Conservation (phyloP, 179 eudicot genomes). For the Nepenthes alata region DNA sequence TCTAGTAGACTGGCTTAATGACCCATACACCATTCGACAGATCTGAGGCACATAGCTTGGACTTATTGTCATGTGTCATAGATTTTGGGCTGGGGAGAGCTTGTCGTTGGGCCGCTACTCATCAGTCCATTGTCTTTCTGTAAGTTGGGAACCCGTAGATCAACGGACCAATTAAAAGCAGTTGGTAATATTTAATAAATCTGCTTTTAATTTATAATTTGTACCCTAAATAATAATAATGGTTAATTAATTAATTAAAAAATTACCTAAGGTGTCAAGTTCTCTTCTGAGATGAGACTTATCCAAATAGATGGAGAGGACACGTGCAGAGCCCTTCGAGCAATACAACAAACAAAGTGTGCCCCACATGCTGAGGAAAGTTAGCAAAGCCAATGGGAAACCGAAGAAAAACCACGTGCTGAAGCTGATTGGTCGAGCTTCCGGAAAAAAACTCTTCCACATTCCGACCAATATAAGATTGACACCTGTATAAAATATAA, state of each 20-base stretch:
- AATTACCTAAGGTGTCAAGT: conserved; percentile 54
- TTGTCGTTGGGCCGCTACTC: too few species aligned
- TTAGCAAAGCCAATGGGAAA: conserved; percentile 60
- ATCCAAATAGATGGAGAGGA: conserved; percentile 48
- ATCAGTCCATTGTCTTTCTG: too few species aligned
- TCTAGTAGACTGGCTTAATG: too few species aligned
- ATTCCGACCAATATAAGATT: conserved; percentile 89
- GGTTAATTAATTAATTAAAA: background rate
- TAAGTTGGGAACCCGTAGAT: too few species aligned
- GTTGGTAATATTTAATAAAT: too few species aligned
- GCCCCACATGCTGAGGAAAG: conserved; percentile 68
- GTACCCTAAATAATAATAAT: too few species aligned
- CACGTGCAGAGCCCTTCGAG: conserved; percentile 23
- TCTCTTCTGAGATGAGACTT: conserved; percentile 56
- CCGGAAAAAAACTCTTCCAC: conserved; percentile 91
- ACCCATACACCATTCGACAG: too few species aligned
- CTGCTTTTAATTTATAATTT: too few species aligned
- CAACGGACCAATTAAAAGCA: too few species aligned
- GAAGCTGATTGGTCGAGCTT: conserved; percentile 58
- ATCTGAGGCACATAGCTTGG: too few species aligned
- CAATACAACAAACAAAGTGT: conserved; percentile 57
- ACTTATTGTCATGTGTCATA: too few species aligned
- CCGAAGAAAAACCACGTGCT: conserved; percentile 69
- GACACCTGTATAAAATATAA: conserved; percentile 33
- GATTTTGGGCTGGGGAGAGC: too few species aligned